Evolutionary conservation across 108 stramenopile genomes (phyloP), one percentile per base, ranked within the genome.

Genomic region (Fistulifera solaris): DNA sequence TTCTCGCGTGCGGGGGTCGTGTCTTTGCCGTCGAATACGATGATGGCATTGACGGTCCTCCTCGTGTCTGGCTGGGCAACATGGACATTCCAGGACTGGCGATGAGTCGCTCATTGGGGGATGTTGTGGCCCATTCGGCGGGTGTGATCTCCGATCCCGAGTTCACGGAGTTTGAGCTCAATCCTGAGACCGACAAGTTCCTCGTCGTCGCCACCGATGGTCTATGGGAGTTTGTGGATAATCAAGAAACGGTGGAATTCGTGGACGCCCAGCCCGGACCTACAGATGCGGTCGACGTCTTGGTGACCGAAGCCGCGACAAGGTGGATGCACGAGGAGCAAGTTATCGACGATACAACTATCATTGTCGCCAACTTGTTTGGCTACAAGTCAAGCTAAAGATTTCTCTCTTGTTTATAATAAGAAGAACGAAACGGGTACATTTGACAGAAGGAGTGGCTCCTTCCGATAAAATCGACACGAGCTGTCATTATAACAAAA

Each of bases 11-110:
- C 27, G 96, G 96, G 13, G 98, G 98, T 11, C 81, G 98, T 48
- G 98, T 99, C 7, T 99, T 99, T 73, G 95, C 98, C 0, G 91
- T 99, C 22, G 88, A 97, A 72, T 99, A 99, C 62, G 95, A 97
- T 48, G 98, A 99, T 63, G 98, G 98, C 31, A 85, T 99, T 61
- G 96, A 97, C 71, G 98, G 98, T 14, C 98, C 98, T 14, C 89
- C 94, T 8, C 85, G 98, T 62, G 98, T 99, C 13, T 99, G 98
- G 98, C 73, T 99, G 50, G 94, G 90, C 10, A 83, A 99, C 71
- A 94, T 94, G 91, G 96, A 99, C 77, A 92, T 96, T 40, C 98
- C 98, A 24, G 98, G 98, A 45, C 75, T 99, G 35, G 98, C 98
- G 50, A 99, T 99, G 98, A 57, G 53, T 56, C 84, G 97, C 35